Evolutionary conservation across 495 filamentous ascomycete species (phyloP).

Genomic region (Neurospora sp.): DNA sequence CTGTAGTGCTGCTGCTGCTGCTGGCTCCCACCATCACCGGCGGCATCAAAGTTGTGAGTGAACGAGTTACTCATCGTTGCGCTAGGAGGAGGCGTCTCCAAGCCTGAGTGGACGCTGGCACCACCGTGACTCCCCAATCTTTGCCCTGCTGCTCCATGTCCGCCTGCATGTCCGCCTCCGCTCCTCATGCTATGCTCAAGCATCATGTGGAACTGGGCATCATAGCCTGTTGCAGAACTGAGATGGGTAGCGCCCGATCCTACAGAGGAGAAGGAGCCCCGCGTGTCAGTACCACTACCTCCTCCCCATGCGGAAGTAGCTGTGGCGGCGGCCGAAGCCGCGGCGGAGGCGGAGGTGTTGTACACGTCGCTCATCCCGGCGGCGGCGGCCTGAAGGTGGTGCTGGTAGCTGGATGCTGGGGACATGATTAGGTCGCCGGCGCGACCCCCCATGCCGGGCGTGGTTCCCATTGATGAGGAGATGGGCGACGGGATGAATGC

Average conservation of each 20-base stretch:
- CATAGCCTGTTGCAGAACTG: neutral
- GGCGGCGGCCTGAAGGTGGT: conserved; percentile 21
- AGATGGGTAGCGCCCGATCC: neutral
- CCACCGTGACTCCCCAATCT: neutral
- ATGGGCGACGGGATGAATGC: neutral
- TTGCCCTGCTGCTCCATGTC: neutral
- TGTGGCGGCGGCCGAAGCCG: conserved; percentile 7
- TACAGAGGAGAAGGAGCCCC: neutral
- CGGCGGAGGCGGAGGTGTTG: neutral
- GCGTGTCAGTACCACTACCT: neutral
- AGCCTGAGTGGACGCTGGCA: conserved; percentile 7
- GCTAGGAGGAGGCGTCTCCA: conserved; percentile 23
- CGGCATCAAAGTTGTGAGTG: conserved; percentile 11
- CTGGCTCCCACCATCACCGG: conserved; percentile 1
- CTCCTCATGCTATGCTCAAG: neutral
- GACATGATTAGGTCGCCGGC: conserved; percentile 31
- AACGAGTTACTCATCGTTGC: conserved; percentile 19
- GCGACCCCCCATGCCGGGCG: neutral
- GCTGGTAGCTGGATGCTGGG: conserved; percentile 30
- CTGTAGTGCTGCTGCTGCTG: neutral
- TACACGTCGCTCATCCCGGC: conserved; percentile 6
- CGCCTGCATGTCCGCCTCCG: neutral
- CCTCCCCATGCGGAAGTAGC: conserved; percentile 4
- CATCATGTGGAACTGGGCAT: neutral
- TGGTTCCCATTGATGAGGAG: neutral